phyloP scores from a whole-genome alignment of 106 monocot genomes.

The Phalaenopsis aphrodite region DNA sequence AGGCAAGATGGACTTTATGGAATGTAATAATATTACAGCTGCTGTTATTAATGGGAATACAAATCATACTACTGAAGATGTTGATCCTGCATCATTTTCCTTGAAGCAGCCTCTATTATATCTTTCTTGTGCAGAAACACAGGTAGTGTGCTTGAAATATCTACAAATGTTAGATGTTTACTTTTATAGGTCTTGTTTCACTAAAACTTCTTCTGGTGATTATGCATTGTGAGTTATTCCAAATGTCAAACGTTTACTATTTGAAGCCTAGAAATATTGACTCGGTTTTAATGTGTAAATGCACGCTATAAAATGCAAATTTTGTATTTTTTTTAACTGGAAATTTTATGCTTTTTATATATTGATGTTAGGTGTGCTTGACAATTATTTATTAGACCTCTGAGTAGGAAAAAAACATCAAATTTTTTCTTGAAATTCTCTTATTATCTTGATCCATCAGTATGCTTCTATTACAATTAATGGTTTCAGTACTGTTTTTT shows the following conservation, averaged over 20 bases:
- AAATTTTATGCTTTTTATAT: no score
- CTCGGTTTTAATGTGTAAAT: neutral
- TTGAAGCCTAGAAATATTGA: neutral
- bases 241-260: neutral
- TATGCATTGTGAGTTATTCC: neutral
- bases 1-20: slow-evolving; percentile 30
- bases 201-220: neutral
- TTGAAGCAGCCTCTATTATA: slow-evolving; percentile 36
- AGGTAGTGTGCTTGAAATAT: slow-evolving; percentile 15
- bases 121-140: slow-evolving; percentile 26
- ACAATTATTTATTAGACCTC: neutral
- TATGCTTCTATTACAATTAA: neutral
- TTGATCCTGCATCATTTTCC: slow-evolving; percentile 27
- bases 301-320: no score
- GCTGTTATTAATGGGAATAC: slow-evolving; percentile 16
- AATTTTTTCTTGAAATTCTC: no score
- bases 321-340: no score
- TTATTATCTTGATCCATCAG: no score
- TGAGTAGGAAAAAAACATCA: neutral
- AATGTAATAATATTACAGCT: slow-evolving; percentile 9
- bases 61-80: slow-evolving; percentile 21
- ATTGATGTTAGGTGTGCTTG: neutral
- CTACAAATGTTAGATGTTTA: neutral
- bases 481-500: neutral
- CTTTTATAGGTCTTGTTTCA: neutral